A percentile compares a stretch with the other conserved stretches of the same genome.
Evolutionary conservation across 805 yeast genomes (phyloP).

Genomic region (Saturnispora mendoncae): DNA sequence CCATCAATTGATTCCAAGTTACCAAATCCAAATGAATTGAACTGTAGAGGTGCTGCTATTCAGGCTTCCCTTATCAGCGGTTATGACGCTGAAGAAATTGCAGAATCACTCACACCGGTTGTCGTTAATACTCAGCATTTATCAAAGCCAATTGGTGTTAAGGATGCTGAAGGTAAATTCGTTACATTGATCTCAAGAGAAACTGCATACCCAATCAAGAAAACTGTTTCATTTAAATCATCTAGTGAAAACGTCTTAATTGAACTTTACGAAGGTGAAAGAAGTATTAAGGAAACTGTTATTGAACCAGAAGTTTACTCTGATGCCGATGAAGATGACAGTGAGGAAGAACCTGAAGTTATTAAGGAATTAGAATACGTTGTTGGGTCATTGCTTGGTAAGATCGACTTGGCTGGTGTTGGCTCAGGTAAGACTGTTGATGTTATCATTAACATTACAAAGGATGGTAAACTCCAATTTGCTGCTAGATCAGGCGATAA

Average conservation of each 20-base stretch:
- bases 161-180: constrained; percentile 61
- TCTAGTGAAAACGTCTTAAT: constrained; percentile 56
- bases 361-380: constrained; percentile 64
- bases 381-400: constrained; percentile 69
- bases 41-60: constrained; percentile 91
- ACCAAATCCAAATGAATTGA: constrained; percentile 78
- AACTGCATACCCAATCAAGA: constrained; percentile 87
- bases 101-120: constrained; percentile 73
- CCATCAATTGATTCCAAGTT: constrained; percentile 75
- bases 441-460: constrained; percentile 54
- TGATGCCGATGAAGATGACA: constrained; percentile 40
- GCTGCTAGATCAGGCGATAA: constrained; percentile 50
- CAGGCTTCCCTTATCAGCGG: constrained; percentile 83
- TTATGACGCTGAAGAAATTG: constrained; percentile 75
- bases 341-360: constrained; percentile 88
- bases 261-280: constrained; percentile 77
- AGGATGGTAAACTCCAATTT: constrained; percentile 55
- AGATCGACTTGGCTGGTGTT: constrained; percentile 64
- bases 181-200: constrained; percentile 67
- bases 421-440: constrained; percentile 60
- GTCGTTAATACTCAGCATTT: constrained; percentile 85
- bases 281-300: constrained; percentile 73
- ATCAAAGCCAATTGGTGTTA: constrained; percentile 74
- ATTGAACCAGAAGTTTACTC: constrained; percentile 57
- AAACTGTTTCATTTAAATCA: constrained; percentile 54